A percentile compares a stretch with the other conserved stretches of the same genome.
Evolutionary conservation across 441 rosid species (phyloP).

Genomic region (Croton setiger): DNA sequence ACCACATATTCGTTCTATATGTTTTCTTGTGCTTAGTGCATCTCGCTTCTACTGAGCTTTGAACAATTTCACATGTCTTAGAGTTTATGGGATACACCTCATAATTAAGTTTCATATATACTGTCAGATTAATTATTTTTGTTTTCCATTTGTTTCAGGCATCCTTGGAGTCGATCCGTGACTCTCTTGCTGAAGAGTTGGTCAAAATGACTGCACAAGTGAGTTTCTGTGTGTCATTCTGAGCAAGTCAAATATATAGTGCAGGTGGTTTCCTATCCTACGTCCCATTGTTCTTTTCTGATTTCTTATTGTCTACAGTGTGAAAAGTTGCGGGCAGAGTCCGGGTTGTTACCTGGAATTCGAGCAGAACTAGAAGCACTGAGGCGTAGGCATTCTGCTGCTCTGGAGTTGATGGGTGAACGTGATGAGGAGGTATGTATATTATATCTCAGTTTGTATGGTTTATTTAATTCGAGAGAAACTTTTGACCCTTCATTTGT

Average conservation of each 20-base stretch:
- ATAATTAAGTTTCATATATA: not conserved
- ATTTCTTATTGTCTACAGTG: slow-evolving; percentile 44
- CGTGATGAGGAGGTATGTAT: slow-evolving; percentile 93
- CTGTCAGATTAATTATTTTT: slow-evolving; percentile 10
- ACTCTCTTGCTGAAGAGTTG: slow-evolving; percentile 95
- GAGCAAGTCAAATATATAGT: slow-evolving; percentile 22
- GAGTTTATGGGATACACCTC: not conserved
- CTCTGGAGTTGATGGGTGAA: slow-evolving; percentile 98
- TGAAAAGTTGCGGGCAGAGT: slow-evolving; percentile 78
- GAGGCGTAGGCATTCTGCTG: slow-evolving; percentile 91
- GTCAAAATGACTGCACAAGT: slow-evolving; percentile 95
- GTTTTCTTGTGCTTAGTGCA: slow-evolving; percentile 3
- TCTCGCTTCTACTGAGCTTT: not conserved
- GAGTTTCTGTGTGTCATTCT: slow-evolving; percentile 17
- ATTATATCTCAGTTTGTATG: slow-evolving; percentile 1
- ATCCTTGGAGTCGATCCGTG: slow-evolving; percentile 93
- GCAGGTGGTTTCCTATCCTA: slow-evolving; percentile 10
- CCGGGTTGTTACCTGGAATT: slow-evolving; percentile 67
- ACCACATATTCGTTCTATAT: slow-evolving; percentile 5
- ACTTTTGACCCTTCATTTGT: slow-evolving; percentile 1
- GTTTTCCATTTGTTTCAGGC: slow-evolving; percentile 46
- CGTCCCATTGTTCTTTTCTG: slow-evolving; percentile 6
- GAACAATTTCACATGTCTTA: not conserved
- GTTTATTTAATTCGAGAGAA: slow-evolving; percentile 13
- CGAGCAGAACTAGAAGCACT: slow-evolving; percentile 91